phyloP scores from a whole-genome alignment of 495 filamentous ascomycete genomes.

The Penicillium lagena region DNA sequence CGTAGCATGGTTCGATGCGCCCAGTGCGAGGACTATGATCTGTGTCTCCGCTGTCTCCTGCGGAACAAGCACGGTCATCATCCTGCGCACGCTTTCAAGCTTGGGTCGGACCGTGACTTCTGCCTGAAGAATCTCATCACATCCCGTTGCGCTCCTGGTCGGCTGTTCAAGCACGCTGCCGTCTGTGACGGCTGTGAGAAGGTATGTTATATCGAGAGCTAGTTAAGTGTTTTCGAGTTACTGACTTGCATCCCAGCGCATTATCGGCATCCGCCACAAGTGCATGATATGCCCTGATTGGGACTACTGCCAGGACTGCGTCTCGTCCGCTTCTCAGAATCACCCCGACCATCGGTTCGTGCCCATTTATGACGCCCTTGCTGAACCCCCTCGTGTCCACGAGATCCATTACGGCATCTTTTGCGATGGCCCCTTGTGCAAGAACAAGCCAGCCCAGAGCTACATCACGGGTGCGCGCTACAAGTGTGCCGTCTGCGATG shows the following conservation, averaged over 20 bases:
- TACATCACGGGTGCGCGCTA: conserved; percentile 86
- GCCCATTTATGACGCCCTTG: conserved; percentile 73
- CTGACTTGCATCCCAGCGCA: conserved; percentile 39
- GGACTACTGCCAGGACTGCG: conserved; percentile 87
- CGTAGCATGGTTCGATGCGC: conserved; percentile 77
- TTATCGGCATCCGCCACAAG: conserved; percentile 91
- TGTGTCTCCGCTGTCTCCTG: conserved; percentile 77
- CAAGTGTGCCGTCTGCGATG: conserved; percentile 96
- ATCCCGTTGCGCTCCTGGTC: conserved; percentile 69
- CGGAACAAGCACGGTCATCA: conserved; percentile 84
- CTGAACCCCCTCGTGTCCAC: conserved; percentile 41
- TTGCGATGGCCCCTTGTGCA: conserved; percentile 93
- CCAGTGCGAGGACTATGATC: conserved; percentile 82
- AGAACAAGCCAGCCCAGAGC: conserved; percentile 39
- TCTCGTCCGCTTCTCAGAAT: conserved; percentile 52
- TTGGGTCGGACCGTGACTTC: conserved; percentile 30
- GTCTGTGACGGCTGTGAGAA: conserved; percentile 94
- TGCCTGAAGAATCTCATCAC: conserved; percentile 38
- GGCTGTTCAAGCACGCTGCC: conserved; percentile 74
- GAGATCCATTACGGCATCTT: conserved; percentile 76
- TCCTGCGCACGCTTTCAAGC: conserved; percentile 72
- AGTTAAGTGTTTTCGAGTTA: neutral
- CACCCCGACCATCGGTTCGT: conserved; percentile 90
- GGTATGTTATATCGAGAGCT: conserved; percentile 29
- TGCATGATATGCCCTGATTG: conserved; percentile 96